Base-by-base conservation (phyloP, 495 filamentous ascomycete species). In the Penicillium maclennaniae region DNA sequence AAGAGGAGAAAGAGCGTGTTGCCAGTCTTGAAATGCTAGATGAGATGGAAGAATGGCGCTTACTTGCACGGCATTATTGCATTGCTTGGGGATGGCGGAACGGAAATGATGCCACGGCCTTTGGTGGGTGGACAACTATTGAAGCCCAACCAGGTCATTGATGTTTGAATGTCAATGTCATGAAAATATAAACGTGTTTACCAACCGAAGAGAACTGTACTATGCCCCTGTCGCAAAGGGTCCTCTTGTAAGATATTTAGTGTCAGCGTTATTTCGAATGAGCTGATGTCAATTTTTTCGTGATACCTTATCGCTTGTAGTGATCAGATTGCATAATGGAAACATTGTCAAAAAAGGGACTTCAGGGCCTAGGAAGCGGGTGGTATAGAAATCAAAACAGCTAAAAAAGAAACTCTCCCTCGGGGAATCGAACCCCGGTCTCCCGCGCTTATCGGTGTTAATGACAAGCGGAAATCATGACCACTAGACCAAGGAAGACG, bases 21-120 rank as follows among this genome's bases (percentile, higher is more conserved):
- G 83, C 86, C 43, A 63, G 69, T 21, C 67, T 97, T 48, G 93
- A 97, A 69, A 88, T 92, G 76, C 63, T 97, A 56, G 93, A 98
- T 76, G 93, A 98, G 70, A 81, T 96, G 49, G 93, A 98, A 71
- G 93, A 98, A 72, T 96, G 92, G 91, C 74, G 82, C 60, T 66
- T 98, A 65, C 67, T 98, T 60, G 89, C 90, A 5, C 79, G 79
- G 53, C 93, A 98, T 76, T 98, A 98, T 69, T 86, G 91, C 56
- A 79, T 97, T 49, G 85, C 79, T 9, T 97, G 92, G 92, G 92
- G 82, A 0, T 89, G 86, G 86, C 76, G 81, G 45, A 78, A 79
- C 49, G 71, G 67, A 0, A 46, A 52, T 31, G 62, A 61, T 42
- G 37, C 51, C 27, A 41, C 46, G 43, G 62, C 55, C 41, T 79